Evolutionary conservation across 2,329 filamentous ascomycete species (phyloP), one percentile per base, ranked within the genome.

Genomic region (Talaromyces sp.): DNA sequence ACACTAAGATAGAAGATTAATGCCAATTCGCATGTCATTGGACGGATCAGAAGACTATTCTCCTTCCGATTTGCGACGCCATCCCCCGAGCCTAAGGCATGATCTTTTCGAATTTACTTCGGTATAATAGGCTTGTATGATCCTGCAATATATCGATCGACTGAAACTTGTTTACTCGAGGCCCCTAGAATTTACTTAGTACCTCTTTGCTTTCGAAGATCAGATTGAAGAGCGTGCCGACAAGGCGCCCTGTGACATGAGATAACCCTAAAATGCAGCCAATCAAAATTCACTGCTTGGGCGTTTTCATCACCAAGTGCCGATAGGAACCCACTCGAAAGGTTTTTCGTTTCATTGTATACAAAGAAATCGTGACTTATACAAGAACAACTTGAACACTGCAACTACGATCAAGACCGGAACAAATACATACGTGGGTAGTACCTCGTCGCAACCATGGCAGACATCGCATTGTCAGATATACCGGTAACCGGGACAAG

Each of bases 381-480:
- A 11, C n/a, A 14, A 14, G 33, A 37, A 37, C 4, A 11, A 39
- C 2, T 14, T 56, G 31, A 19, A 19, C 11, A 24, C 11, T 56
- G 14, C 31, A 56, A 22, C n/a, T 14, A 8, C 13, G 16, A 33
- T 41, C 13, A 37, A 37, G 31, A 22, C 16, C 22, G 19, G 10
- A 35, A 37, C 27, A 37, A 5, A 37, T 19, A 16, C 33, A 8
- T 3, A 37, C n/a, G n/a, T 24, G n/a, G 10, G 8, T 19, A n/a
- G 50, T 35, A 33, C 3, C n/a, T 39, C 14, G 37, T n/a, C 35
- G 56, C 37, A 43, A 59, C 9, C 33, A 54, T 63, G 45, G 27
- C 50, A 19, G 37, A 57, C 11, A 56, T 33, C n/a, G 10, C 52
- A 48, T n/a, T 63, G 8, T 39, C 61, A 19, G 61, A 63, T 9